Conservation (phyloP, 306 rosid species). For the Quercus engelmannii region DNA sequence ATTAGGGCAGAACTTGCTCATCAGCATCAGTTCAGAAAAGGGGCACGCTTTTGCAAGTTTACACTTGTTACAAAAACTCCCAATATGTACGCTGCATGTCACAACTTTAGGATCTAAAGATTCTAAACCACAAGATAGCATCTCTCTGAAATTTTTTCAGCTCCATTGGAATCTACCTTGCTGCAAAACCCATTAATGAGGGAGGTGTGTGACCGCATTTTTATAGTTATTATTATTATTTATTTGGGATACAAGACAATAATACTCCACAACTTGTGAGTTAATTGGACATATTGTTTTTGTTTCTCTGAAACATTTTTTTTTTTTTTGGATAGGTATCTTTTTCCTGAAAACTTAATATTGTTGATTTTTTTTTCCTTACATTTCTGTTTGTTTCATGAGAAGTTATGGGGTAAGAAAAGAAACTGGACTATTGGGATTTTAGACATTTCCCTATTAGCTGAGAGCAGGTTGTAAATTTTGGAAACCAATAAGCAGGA, state of each 20-base stretch:
- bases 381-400: not conserved
- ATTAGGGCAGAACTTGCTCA: constrained; percentile 56
- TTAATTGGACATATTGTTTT: too few species aligned
- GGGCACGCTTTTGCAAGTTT: constrained; percentile 58
- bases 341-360: too few species aligned
- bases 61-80: constrained; percentile 56
- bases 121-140: constrained; percentile 56
- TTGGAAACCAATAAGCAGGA: not conserved
- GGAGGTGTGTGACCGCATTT: constrained; percentile 66
- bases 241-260: too few species aligned
- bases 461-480: not conserved
- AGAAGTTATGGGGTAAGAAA: not conserved
- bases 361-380: not conserved
- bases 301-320: too few species aligned
- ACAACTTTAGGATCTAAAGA: constrained; percentile 52
- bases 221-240: too few species aligned
- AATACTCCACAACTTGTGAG: too few species aligned
- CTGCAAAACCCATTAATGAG: constrained; percentile 71
- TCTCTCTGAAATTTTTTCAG: constrained; percentile 54
- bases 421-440: constrained; percentile 11
- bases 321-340: too few species aligned
- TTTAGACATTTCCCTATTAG: constrained; percentile 3
- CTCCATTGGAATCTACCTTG: constrained; percentile 47
- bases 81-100: constrained; percentile 64
- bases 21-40: constrained; percentile 68